Evolutionary conservation across 345 rosid genomes (phyloP).

Genomic region (Angophora floribunda): DNA sequence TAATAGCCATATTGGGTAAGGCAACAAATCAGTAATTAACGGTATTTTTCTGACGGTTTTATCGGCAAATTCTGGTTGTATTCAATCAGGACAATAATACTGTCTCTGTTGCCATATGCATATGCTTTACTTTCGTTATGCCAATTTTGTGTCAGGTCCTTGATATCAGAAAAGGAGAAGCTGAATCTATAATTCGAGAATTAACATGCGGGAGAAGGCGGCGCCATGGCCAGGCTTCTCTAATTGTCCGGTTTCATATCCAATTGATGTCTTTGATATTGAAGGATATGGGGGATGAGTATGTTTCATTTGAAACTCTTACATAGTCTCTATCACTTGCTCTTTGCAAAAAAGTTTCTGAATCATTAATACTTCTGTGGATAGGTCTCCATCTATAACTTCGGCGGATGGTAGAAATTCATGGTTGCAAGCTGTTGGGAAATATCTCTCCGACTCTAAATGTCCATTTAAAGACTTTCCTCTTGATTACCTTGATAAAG

Average conservation of each 20-base stretch:
- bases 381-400: slow-evolving; percentile 37
- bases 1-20: not conserved
- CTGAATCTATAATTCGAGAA: slow-evolving; percentile 59
- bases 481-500: slow-evolving; percentile 1
- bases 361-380: not conserved
- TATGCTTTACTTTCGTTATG: not conserved
- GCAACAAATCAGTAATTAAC: not conserved
- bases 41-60: not conserved
- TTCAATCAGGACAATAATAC: not conserved
- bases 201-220: slow-evolving; percentile 34
- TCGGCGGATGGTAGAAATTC: slow-evolving; percentile 26
- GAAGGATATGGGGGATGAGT: slow-evolving; percentile 48
- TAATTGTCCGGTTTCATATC: slow-evolving; percentile 40
- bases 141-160: slow-evolving; percentile 31
- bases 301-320: slow-evolving; percentile 1
- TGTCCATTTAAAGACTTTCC: not conserved
- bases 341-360: not conserved
- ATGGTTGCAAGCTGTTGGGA: slow-evolving; percentile 38
- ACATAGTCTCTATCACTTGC: not conserved
- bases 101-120: not conserved
- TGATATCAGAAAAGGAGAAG: slow-evolving; percentile 61
- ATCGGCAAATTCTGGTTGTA: not conserved
- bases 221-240: slow-evolving; percentile 39
- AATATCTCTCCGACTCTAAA: slow-evolving; percentile 4
- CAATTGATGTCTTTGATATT: slow-evolving; percentile 44